These are phyloP conservation scores for Penicillium sp. DNA, from an alignment of 2,329 filamentous ascomycete genomes.

Conservation along the genomic window DNA sequence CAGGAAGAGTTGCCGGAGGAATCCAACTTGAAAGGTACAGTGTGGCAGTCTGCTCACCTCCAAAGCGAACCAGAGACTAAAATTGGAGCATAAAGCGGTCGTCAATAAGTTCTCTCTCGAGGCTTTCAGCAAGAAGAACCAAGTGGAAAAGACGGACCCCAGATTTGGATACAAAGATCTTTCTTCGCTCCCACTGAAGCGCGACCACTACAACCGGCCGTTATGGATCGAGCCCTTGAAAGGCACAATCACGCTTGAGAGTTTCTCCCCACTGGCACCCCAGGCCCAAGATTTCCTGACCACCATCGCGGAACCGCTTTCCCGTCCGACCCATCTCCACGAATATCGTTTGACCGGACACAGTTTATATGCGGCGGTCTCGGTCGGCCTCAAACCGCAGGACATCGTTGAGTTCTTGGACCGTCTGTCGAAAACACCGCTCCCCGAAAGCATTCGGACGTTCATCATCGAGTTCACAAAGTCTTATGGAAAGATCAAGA, in stretches of 20 bases:
- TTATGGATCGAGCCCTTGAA: conserved; percentile 89
- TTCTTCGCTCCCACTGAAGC: conserved; percentile 76
- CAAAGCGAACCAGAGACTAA: conserved; percentile 22
- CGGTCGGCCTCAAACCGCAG: conserved; percentile 81
- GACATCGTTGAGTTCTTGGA: conserved; percentile 91
- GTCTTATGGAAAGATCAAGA: conserved; percentile 91
- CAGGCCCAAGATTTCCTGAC: conserved; percentile 93
- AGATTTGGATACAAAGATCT: conserved; percentile 70
- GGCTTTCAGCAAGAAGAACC: conserved; percentile 49
- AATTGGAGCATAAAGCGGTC: conserved; percentile 35
- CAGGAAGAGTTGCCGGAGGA: conserved; percentile 50
- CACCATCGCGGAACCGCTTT: conserved; percentile 90
- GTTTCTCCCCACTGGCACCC: conserved; percentile 81
- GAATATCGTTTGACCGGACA: conserved; percentile 91
- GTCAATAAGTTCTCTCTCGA: conserved; percentile 56
- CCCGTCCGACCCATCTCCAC: conserved; percentile 84
- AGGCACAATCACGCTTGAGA: conserved; percentile 87
- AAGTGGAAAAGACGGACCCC: conserved; percentile 49
- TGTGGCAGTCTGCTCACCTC: conserved; percentile 15
- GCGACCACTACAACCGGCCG: conserved; percentile 83
- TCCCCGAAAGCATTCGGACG: conserved; percentile 74
- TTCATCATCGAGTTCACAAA: conserved; percentile 83
- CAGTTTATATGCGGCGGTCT: conserved; percentile 92
- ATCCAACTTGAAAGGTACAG: conserved; percentile 48
- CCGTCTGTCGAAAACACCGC: conserved; percentile 79